These are phyloP conservation scores for Malus hybrid DNA, from an alignment of 331 rosid species.

Conservation along the genomic window DNA sequence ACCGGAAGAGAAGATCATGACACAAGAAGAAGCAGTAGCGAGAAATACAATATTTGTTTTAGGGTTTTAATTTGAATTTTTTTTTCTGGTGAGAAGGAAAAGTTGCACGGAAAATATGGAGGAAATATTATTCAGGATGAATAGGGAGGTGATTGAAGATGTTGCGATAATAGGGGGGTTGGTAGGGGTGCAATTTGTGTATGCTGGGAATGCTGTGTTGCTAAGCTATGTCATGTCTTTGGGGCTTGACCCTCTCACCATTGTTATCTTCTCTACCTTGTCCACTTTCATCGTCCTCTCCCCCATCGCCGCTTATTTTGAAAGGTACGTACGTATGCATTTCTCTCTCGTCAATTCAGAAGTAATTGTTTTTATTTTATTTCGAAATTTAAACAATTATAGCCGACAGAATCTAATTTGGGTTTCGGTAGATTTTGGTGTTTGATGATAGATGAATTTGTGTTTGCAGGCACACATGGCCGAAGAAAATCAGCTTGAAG, in stretches of 20 bases:
- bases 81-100: background rate
- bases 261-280: slow-evolving; percentile 48
- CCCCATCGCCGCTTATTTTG: slow-evolving; percentile 56
- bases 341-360: background rate
- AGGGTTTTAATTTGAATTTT: too few relatives aligned
- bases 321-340: slow-evolving; percentile 40
- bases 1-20: background rate
- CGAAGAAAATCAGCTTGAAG: slow-evolving; percentile 11
- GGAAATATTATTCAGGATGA: background rate
- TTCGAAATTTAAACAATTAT: too few relatives aligned
- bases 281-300: slow-evolving; percentile 56
- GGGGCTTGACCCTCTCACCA: slow-evolving; percentile 48
- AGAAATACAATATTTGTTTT: too few relatives aligned
- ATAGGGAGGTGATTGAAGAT: slow-evolving; percentile 26
- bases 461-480: slow-evolving; percentile 39
- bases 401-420: background rate
- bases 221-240: slow-evolving; percentile 53
- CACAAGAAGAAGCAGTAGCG: too few relatives aligned
- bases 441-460: background rate
- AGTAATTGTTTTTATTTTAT: too few relatives aligned
- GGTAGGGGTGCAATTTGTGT: slow-evolving; percentile 20
- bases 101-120: background rate
- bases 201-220: slow-evolving; percentile 59
- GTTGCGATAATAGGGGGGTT: slow-evolving; percentile 46
- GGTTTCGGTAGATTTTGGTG: background rate